Percentiles rank a stretch among this genome's conserved stretches.
Evolutionary conservation across 768 basidiomycete species (phyloP).

Genomic region (Ramaria rubella): DNA sequence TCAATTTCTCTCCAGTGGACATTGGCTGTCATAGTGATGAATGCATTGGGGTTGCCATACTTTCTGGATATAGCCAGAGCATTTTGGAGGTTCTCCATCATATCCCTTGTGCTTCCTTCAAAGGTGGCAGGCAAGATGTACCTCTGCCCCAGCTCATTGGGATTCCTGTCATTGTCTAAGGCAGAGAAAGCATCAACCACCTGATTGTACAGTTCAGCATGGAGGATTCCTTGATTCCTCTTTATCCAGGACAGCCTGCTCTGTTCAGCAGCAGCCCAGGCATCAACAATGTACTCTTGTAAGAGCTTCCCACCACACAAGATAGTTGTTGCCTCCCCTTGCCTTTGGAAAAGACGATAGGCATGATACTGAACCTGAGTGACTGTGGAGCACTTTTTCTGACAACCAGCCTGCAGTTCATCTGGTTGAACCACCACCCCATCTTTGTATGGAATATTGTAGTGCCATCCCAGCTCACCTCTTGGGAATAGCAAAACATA

Average conservation of each 20-base stretch:
- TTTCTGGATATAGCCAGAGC: conserved; percentile 37
- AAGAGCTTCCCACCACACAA: too few relatives aligned
- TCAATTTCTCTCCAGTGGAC: too few relatives aligned
- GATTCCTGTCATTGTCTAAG: conserved; percentile 14
- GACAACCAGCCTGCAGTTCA: too few relatives aligned
- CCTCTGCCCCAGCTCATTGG: too few relatives aligned
- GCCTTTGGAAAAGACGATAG: too few relatives aligned
- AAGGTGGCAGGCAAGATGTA: too few relatives aligned
- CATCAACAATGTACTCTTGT: conserved; percentile 38
- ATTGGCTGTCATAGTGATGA: conserved; percentile 47
- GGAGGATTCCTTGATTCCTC: conserved; percentile 29
- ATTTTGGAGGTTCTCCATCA: conserved; percentile 27
- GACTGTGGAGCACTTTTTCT: conserved; percentile 40
- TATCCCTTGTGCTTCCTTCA: too few relatives aligned
- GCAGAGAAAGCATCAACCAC: conserved; percentile 24
- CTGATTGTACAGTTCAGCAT: conserved; percentile 31
- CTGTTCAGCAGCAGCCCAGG: conserved; percentile 33
- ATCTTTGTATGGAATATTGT: conserved; percentile 15
- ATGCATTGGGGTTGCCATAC: conserved; percentile 36
- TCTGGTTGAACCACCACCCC: neutral
- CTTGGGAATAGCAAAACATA: conserved; percentile 40
- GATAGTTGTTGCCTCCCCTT: too few relatives aligned
- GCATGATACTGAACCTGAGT: too few relatives aligned
- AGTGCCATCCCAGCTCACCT: conserved; percentile 35
- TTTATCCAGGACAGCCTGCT: too few relatives aligned